Percentiles rank a stretch among this genome's conserved stretches.
phyloP scores from a whole-genome alignment of 768 basidiomycete genomes.

The Tylopilus plumbeoviolaceoides region DNA sequence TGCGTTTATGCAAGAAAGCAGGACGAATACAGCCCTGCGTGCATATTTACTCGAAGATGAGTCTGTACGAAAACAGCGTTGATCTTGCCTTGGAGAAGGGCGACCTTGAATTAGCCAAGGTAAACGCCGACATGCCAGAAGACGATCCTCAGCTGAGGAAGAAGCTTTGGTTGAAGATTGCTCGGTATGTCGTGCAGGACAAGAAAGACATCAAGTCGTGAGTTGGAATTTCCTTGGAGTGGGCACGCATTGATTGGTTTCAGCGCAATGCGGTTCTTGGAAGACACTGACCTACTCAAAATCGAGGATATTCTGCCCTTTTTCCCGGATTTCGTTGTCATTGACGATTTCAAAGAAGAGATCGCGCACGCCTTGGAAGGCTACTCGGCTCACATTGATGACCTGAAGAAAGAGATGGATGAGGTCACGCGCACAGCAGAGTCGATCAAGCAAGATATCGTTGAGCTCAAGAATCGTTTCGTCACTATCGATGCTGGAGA shows the following conservation, averaged over 20 bases:
- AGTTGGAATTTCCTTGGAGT: slow-evolving; percentile 31
- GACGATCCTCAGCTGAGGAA: slow-evolving; percentile 84
- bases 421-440: slow-evolving; percentile 91
- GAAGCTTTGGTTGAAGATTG: slow-evolving; percentile 97
- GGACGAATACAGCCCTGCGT: slow-evolving; percentile 86
- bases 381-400: slow-evolving; percentile 88
- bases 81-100: slow-evolving; percentile 93
- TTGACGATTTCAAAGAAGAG: slow-evolving; percentile 99
- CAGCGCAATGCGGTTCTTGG: slow-evolving; percentile 96
- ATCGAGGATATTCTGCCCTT: slow-evolving; percentile 99
- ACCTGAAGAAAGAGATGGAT: slow-evolving; percentile 91
- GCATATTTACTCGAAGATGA: slow-evolving; percentile 97
- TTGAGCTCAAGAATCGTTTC: slow-evolving; percentile 80
- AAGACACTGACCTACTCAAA: slow-evolving; percentile 90
- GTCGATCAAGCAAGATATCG: slow-evolving; percentile 89
- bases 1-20: slow-evolving; percentile 84
- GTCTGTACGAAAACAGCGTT: slow-evolving; percentile 92
- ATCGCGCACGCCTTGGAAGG: slow-evolving; percentile 94
- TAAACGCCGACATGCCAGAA: slow-evolving; percentile 92
- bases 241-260: not conserved
- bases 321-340: slow-evolving; percentile 99
- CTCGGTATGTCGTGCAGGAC: slow-evolving; percentile 97
- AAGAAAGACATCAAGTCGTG: slow-evolving; percentile 98
- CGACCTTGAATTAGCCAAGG: slow-evolving; percentile 91
- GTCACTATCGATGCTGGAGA: slow-evolving; percentile 88